Evolutionary conservation across 495 filamentous ascomycete species (phyloP), one percentile per base, ranked within the genome.

Genomic region (Podospora comata): DNA sequence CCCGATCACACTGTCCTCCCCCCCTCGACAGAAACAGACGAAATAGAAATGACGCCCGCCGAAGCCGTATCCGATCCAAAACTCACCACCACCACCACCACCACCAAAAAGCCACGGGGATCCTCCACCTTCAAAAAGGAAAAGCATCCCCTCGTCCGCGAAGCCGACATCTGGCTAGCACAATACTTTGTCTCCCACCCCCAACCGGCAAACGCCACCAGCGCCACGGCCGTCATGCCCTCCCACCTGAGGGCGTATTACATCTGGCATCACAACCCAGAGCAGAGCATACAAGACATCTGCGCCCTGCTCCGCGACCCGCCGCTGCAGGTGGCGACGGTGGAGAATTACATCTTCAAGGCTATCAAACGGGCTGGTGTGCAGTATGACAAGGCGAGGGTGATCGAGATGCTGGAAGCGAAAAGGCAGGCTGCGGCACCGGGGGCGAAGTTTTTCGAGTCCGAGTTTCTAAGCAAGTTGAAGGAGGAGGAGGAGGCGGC

Each of bases 161-260:
- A 78, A 23, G 79, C 80, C 28, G 77, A 82, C 19, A 60, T 72
- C 28, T 77, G 77, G 67, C 75, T 74, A 4, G 59, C 65, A 0
- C 67, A 75, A 19, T 83, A 79, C 64, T 72, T 71, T 11, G 28
- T 69, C 32, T 30, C 72, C 4, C 72, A 75, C 44, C 73, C 76
- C 15, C 57, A 65, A n/a, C 20, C 48, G 4, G 71, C 55, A 23
- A 11, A 13, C 39, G 5, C 7, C 39, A 48, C 2, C 39, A 16
- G 9, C 7, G 9, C 9, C 39, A 48, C 2, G 6, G 13, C 15
- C 6, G 7, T 48, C 39, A 16, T 16, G 73, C 77, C 6, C 0
- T 30, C 81, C 2, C 70, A 79, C n/a, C 81, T 91, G 16, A 83
- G 87, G 20, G 83, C 87, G 1, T 90, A 90, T 68, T 80, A 83